Evolutionary conservation across 805 yeast genomes (phyloP).

Genomic region (Zygotorulaspora sp.): DNA sequence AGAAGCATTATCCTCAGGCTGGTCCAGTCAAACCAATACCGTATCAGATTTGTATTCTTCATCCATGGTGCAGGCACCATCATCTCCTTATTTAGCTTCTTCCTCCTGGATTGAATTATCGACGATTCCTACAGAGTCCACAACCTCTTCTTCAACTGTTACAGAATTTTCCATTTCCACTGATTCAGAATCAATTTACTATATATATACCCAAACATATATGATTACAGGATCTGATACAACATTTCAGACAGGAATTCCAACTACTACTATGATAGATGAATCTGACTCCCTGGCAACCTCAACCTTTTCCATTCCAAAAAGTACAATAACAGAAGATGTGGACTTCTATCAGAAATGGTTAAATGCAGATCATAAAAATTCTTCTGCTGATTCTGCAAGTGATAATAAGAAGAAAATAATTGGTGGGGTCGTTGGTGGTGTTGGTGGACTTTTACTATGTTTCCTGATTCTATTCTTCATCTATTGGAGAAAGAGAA

Average conservation of each 20-base stretch:
- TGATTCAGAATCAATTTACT: conserved; percentile 7
- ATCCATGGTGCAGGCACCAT: not conserved
- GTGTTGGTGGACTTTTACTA: conserved; percentile 28
- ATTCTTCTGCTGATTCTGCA: conserved; percentile 2
- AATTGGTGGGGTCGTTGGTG: conserved; percentile 32
- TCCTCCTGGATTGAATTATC: not conserved
- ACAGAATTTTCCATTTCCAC: conserved; percentile 13
- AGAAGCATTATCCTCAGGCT: not conserved
- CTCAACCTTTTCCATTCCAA: conserved; percentile 21
- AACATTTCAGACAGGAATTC: conserved; percentile 19
- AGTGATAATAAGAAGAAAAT: conserved; percentile 19
- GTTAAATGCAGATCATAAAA: conserved; percentile 20
- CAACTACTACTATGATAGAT: conserved; percentile 13
- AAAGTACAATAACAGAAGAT: conserved; percentile 22
- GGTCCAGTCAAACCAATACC: not conserved
- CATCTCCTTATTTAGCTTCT: not conserved
- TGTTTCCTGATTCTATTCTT: conserved; percentile 22
- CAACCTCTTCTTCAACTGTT: conserved; percentile 7
- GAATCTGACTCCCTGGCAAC: conserved; percentile 10
- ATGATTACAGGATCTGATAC: conserved; percentile 18
- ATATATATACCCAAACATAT: conserved; percentile 17
- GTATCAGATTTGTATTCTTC: not conserved
- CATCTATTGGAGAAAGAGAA: conserved; percentile 16
- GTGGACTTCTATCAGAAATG: conserved; percentile 25
- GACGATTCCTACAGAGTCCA: not conserved